Evolutionary conservation across 192 early-diverging fungal genomes (phyloP).

Genomic region (Backusella parvicylindrica): DNA sequence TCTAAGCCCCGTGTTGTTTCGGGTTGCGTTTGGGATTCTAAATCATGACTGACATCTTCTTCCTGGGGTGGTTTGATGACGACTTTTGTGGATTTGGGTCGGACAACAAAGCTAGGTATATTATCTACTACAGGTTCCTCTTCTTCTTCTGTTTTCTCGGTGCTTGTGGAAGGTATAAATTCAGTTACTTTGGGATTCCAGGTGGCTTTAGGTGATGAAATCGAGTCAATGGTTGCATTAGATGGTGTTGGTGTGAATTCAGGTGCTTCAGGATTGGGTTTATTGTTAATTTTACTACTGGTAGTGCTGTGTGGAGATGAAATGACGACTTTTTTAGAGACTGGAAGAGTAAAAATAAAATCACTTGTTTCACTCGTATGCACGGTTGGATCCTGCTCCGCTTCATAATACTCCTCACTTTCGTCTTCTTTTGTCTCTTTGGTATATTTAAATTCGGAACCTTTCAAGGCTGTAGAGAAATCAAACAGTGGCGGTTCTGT

Average conservation of each 20-base stretch:
- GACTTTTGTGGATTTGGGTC: background rate
- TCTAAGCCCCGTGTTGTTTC: background rate
- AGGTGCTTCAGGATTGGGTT: background rate
- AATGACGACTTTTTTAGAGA: background rate
- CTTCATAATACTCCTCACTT: background rate
- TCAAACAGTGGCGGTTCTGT: background rate
- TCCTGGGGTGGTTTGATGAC: background rate
- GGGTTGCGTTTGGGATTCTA: background rate
- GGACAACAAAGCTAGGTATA: background rate
- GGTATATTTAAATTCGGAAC: background rate
- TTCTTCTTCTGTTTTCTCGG: too few relatives aligned
- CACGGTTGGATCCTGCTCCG: background rate
- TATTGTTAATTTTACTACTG: background rate
- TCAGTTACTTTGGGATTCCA: background rate
- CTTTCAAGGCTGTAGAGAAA: background rate
- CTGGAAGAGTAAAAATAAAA: background rate
- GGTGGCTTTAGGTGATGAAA: background rate
- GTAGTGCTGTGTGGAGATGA: background rate
- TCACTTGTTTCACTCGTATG: background rate
- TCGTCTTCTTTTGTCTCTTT: background rate
- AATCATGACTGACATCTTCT: background rate
- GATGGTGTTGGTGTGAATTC: background rate
- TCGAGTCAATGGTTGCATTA: background rate
- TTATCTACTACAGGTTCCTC: background rate
- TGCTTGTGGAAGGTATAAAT: background rate